Percentiles rank a stretch among this genome's conserved stretches.
phyloP scores from a whole-genome alignment of 2,329 filamentous ascomycete genomes.

The Colletotrichum sp. region DNA sequence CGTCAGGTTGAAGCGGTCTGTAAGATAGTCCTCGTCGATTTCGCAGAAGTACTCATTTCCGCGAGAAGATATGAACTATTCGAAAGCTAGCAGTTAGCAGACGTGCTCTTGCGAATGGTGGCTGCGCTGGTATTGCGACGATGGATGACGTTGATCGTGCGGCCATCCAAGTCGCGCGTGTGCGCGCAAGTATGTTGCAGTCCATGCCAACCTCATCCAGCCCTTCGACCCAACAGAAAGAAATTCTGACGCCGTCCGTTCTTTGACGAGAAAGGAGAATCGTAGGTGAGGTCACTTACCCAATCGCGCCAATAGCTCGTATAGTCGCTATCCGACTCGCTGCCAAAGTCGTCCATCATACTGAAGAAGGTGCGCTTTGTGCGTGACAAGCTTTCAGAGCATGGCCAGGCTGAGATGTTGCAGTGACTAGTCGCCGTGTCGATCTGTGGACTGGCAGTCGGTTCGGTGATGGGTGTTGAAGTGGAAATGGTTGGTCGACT shows the following conservation, averaged over 20 bases:
- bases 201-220: not conserved
- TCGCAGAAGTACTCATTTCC: conserved; percentile 99
- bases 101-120: not conserved
- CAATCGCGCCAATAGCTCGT: conserved; percentile 99
- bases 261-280: not conserved
- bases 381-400: conserved; percentile 1
- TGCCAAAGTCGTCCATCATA: conserved; percentile 95
- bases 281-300: conserved; percentile 66
- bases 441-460: not conserved
- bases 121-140: not conserved
- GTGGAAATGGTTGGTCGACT: not conserved
- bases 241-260: not conserved
- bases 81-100: conserved; percentile 23
- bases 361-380: conserved; percentile 18
- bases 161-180: not conserved
- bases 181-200: not conserved
- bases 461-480: not conserved
- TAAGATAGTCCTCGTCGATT: conserved; percentile 98
- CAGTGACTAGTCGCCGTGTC: not conserved
- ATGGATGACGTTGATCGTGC: not conserved
- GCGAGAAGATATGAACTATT: conserved; percentile 93
- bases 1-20: conserved; percentile 96
- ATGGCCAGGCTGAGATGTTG: not conserved
- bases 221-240: not conserved
- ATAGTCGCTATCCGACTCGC: conserved; percentile 98